Evolutionary conservation across 306 rosid genomes (phyloP).

Genomic region (Calophaca sinica): DNA sequence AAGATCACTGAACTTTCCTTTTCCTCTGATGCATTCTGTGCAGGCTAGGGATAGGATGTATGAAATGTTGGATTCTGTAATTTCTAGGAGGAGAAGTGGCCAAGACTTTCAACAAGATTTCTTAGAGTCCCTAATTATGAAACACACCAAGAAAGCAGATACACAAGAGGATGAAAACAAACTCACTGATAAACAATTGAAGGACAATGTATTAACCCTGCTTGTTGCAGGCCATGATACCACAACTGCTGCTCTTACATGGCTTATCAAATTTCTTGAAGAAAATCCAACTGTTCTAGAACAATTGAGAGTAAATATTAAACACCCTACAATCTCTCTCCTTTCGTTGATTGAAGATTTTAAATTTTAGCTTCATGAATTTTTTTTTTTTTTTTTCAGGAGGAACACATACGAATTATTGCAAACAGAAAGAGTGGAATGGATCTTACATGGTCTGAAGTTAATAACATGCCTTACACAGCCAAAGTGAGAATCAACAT

Average conservation of each 20-base stretch:
- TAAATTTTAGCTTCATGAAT: background rate
- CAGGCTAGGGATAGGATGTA: slow-evolving; percentile 89
- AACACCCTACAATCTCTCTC: slow-evolving; percentile 9
- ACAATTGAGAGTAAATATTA: slow-evolving; percentile 59
- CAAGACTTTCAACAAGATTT: slow-evolving; percentile 75
- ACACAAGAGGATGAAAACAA: slow-evolving; percentile 63
- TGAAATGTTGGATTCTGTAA: slow-evolving; percentile 73
- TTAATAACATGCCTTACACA: slow-evolving; percentile 81
- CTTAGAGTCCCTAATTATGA: slow-evolving; percentile 72
- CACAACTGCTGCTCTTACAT: slow-evolving; percentile 92
- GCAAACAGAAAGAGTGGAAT: slow-evolving; percentile 62
- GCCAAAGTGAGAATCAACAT: slow-evolving; percentile 60
- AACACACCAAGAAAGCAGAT: slow-evolving; percentile 60
- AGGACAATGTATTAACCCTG: slow-evolving; percentile 80
- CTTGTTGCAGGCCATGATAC: slow-evolving; percentile 93
- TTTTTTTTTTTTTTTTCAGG: slow-evolving; percentile 75
- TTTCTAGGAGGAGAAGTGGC: slow-evolving; percentile 67
- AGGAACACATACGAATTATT: slow-evolving; percentile 72
- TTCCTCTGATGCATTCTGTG: slow-evolving; percentile 11
- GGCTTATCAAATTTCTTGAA: slow-evolving; percentile 81
- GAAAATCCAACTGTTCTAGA: slow-evolving; percentile 76
- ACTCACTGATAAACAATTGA: slow-evolving; percentile 78
- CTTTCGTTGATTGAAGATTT: background rate
- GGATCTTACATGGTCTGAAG: slow-evolving; percentile 80
- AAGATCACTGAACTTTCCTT: background rate